Evolutionary conservation across 208 protist genomes (phyloP).

Genomic region (Leishmania amazonensis): DNA sequence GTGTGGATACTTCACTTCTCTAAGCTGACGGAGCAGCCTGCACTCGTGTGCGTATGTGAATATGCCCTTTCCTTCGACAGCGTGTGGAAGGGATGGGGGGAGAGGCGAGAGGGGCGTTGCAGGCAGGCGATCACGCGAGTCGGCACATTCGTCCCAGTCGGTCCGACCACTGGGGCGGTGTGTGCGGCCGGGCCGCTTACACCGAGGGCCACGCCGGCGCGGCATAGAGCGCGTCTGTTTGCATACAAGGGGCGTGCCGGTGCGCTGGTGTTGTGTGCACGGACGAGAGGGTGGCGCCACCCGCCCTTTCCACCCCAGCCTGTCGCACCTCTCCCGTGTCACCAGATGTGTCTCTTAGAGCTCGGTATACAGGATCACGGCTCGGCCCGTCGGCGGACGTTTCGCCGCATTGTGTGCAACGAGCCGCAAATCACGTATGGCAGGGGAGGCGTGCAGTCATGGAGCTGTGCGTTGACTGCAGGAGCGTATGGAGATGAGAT

Average conservation of each 20-base stretch:
- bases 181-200: not conserved
- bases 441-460: not conserved
- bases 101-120: not conserved
- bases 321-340: not conserved
- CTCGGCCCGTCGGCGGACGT: not conserved
- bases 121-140: not conserved
- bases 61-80: not conserved
- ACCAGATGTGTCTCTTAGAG: not conserved
- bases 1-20: not conserved
- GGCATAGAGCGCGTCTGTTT: not conserved
- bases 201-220: not conserved
- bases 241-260: not conserved
- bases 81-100: not conserved
- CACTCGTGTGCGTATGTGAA: not conserved
- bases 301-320: not conserved
- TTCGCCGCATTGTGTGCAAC: not conserved
- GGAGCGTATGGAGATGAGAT: not conserved
- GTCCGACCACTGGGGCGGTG: not conserved
- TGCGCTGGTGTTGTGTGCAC: not conserved
- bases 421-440: not conserved
- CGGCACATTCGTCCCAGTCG: not conserved
- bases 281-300: not conserved
- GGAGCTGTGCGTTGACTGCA: not conserved
- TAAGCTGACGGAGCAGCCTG: not conserved
- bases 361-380: not conserved